These are phyloP conservation scores for Mariannaea sp. DNA, from an alignment of 2,329 filamentous ascomycete genomes.

Conservation along the genomic window DNA sequence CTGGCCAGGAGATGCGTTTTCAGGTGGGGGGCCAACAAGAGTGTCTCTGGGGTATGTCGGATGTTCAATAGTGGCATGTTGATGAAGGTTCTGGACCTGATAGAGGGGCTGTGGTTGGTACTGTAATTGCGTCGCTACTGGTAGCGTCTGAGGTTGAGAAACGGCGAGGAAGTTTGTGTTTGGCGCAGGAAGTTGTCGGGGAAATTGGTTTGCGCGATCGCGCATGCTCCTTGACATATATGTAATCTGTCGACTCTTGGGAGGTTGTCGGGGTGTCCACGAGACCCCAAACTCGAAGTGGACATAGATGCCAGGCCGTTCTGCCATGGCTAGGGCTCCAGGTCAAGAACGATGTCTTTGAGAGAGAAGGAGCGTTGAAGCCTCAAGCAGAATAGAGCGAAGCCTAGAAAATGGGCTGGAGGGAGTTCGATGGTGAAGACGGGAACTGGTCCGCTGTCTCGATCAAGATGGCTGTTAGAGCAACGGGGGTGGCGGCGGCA, in stretches of 20 bases:
- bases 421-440: slow-evolving; percentile 7
- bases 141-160: slow-evolving; percentile 6
- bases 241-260: slow-evolving; percentile 51
- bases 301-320: slow-evolving; percentile 48
- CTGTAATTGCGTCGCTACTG: not conserved
- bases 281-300: slow-evolving; percentile 59
- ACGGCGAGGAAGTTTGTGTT: slow-evolving; percentile 50
- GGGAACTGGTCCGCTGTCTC: not conserved
- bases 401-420: not conserved
- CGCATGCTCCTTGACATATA: slow-evolving; percentile 54
- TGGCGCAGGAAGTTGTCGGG: slow-evolving; percentile 51
- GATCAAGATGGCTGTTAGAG: not conserved
- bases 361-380: not conserved
- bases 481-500: slow-evolving; percentile 2
- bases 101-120: slow-evolving; percentile 7
- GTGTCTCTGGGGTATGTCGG: slow-evolving; percentile 6
- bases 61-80: not conserved
- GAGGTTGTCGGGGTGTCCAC: slow-evolving; percentile 50
- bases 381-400: slow-evolving; percentile 7
- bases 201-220: slow-evolving; percentile 48
- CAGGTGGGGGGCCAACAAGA: not conserved
- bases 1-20: not conserved
- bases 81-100: not conserved
- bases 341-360: not conserved
- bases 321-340: slow-evolving; percentile 28